Evolutionary conservation across 2,329 filamentous ascomycete species (phyloP), one percentile per base, ranked within the genome.

Genomic region (Penicillium brasilianum): DNA sequence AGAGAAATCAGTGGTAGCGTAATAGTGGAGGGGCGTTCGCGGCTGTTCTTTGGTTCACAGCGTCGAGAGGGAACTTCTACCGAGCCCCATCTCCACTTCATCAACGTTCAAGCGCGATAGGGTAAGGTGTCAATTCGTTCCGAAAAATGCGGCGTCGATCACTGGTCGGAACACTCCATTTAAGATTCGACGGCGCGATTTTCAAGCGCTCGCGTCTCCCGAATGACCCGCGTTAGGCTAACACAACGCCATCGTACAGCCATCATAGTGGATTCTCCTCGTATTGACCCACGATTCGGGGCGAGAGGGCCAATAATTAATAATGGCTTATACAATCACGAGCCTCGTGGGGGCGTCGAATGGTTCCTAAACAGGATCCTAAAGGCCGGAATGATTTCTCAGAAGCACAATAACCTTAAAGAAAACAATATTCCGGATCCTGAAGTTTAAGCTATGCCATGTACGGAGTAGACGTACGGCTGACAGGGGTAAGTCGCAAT

Each of bases 131-230:
- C 48, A 32, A 52, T 25, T 16, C 22, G 20, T 39, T 39, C 49
- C 36, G 22, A 59, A 62, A 51, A 56, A 56, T 56, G 46, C 46
- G 58, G 46, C 49, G 44, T 32, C 59, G 55, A 60, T 60, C 58
- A 46, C 30, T 4, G 18, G 44, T 48, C 20, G 28, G 20, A 57
- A 44, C 3, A 43, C 32, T 18, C 20, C 18, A 34, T 28, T 51
- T 57, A 57, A 59, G 59, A 54, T 61, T 55, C 53, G 56, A 50
- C 52, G 49, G 50, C 50, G 34, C 48, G 37, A 37, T 46, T 20
- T 20, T 58, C 56, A 58, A 58, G 56, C 56, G 37, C 37, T 32
- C 25, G 11, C 11, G 52, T 44, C 20, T 2, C 50, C 14, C 32
- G 11, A 25, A n/a, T 14, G 50, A 34, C 11, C 34, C 34, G 10